Conservation (phyloP, 768 basidiomycete species). For the Pholiota molesta region DNA sequence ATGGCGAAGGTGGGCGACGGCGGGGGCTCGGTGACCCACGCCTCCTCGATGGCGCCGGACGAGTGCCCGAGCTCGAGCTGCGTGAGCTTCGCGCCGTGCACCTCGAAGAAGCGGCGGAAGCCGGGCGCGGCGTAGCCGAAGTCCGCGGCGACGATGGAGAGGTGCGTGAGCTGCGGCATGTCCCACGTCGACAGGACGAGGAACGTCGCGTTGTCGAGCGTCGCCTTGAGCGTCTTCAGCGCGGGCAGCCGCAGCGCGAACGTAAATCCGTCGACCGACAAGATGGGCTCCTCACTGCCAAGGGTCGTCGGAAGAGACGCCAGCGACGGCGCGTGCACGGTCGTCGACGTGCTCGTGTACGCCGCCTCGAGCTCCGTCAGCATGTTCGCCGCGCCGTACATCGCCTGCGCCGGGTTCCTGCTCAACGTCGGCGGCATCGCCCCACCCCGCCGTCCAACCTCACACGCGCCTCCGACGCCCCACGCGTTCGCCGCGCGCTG, state of each 20-base stretch:
- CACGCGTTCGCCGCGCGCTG: conserved; percentile 3
- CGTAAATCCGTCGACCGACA: conserved; percentile 16
- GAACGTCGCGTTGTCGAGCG: conserved; percentile 74
- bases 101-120: conserved; percentile 65
- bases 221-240: conserved; percentile 68
- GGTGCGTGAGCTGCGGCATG: conserved; percentile 63
- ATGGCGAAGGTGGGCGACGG: conserved; percentile 8
- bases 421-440: neutral
- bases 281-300: neutral
- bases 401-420: neutral
- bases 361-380: conserved; percentile 17
- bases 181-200: conserved; percentile 65
- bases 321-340: neutral
- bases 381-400: conserved; percentile 12
- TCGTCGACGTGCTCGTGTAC: conserved; percentile 14
- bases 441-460: neutral
- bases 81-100: conserved; percentile 61
- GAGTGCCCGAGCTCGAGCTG: conserved; percentile 79
- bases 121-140: conserved; percentile 70
- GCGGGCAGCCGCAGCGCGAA: conserved; percentile 56
- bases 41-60: conserved; percentile 65
- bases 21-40: conserved; percentile 57
- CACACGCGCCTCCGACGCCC: neutral
- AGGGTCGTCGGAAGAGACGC: conserved; percentile 12
- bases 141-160: conserved; percentile 72